Conservation (phyloP, 495 filamentous ascomycete species). For the Aspergillus olivimuriae region DNA sequence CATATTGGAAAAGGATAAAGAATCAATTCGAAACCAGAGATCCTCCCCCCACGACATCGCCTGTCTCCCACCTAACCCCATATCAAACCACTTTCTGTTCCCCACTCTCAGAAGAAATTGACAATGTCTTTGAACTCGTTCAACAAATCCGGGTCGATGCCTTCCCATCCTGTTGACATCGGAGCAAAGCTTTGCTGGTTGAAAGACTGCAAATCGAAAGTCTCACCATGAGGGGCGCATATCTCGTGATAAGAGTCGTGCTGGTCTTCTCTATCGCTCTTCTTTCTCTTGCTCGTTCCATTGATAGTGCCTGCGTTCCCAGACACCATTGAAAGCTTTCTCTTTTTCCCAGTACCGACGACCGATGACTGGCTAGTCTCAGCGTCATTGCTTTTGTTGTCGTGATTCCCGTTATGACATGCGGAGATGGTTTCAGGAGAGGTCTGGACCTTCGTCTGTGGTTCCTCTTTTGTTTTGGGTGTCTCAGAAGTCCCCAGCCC, state of each 20-base stretch:
- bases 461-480: too few relatives aligned
- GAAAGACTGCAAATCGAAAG: background rate
- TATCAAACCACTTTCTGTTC: background rate
- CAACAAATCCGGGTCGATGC: slow-evolving; percentile 27
- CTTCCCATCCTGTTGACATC: slow-evolving; percentile 23
- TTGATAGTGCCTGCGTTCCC: background rate
- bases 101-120: slow-evolving; percentile 26
- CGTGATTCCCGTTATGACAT: too few relatives aligned
- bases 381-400: too few relatives aligned
- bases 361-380: background rate
- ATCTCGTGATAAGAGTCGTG: background rate
- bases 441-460: too few relatives aligned
- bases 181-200: background rate
- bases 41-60: background rate
- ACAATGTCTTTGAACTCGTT: slow-evolving; percentile 36
- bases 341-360: background rate
- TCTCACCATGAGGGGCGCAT: too few relatives aligned
- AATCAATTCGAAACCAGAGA: background rate
- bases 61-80: background rate
- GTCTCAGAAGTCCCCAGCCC: background rate
- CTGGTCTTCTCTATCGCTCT: background rate
- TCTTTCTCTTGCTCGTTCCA: background rate
- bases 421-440: too few relatives aligned
- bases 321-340: background rate
- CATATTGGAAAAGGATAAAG: too few relatives aligned